These are phyloP conservation scores for Cladosporium sp. DNA, from an alignment of 2,329 filamentous ascomycete species.

Conservation along the genomic window DNA sequence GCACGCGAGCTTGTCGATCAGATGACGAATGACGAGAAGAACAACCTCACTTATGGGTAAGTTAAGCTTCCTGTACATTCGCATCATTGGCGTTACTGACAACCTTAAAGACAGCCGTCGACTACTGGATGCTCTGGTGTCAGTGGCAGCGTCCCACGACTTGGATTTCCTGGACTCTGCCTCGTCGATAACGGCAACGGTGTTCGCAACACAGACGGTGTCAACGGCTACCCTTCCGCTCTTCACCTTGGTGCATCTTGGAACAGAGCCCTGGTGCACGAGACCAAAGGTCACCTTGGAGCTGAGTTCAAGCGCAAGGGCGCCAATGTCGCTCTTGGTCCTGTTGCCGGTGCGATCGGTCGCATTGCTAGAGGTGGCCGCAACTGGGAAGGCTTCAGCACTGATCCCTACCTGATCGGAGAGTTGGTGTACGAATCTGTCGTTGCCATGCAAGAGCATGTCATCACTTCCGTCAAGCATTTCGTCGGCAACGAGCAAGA, in stretches of 20 bases:
- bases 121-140: slow-evolving; percentile 65
- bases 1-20: slow-evolving; percentile 29
- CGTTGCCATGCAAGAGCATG: slow-evolving; percentile 39
- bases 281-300: slow-evolving; percentile 32
- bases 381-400: slow-evolving; percentile 28
- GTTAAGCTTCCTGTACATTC: slow-evolving; percentile 16
- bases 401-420: slow-evolving; percentile 27
- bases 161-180: slow-evolving; percentile 38
- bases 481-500: slow-evolving; percentile 30
- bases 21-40: slow-evolving; percentile 33
- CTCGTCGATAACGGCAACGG: slow-evolving; percentile 36
- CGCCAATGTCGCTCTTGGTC: slow-evolving; percentile 36
- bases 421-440: slow-evolving; percentile 26
- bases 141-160: slow-evolving; percentile 47
- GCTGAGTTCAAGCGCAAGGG: slow-evolving; percentile 32
- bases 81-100: background rate
- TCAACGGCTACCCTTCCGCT: slow-evolving; percentile 35
- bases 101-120: background rate
- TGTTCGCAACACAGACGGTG: slow-evolving; percentile 27
- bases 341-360: slow-evolving; percentile 37
- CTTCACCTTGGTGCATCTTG: slow-evolving; percentile 47
- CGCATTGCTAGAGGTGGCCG: slow-evolving; percentile 27
- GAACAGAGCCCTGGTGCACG: slow-evolving; percentile 33
- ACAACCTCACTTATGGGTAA: slow-evolving; percentile 35
- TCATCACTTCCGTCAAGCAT: slow-evolving; percentile 37